A percentile compares a stretch with the other conserved stretches of the same genome.
Evolutionary conservation across 2,329 filamentous ascomycete species (phyloP).

Genomic region (Massarina eburnea): DNA sequence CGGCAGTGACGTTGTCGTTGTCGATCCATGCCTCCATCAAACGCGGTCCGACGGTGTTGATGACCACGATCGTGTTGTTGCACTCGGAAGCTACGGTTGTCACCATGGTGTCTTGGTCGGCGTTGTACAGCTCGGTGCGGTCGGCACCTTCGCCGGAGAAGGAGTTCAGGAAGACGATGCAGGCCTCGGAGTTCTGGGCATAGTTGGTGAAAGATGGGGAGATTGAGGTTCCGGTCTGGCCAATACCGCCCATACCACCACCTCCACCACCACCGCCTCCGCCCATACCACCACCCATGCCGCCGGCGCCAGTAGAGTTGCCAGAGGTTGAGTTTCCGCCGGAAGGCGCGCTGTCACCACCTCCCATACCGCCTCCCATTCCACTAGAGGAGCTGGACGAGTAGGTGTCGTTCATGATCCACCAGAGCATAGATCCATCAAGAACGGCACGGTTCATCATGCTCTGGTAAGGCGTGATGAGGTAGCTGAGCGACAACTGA

Average conservation of each 20-base stretch:
- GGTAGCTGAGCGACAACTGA: too few relatives aligned
- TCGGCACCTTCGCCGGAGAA: conserved; percentile 44
- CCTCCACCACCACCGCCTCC: conserved; percentile 33
- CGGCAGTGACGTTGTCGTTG: conserved; percentile 76
- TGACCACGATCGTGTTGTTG: conserved; percentile 55
- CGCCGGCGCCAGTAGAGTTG: not conserved
- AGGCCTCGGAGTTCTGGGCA: conserved; percentile 42
- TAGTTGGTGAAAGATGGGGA: not conserved
- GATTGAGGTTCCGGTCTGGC: not conserved
- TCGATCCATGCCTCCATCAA: conserved; percentile 73
- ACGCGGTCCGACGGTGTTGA: conserved; percentile 56
- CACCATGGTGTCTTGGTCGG: conserved; percentile 38
- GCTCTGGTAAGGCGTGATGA: too few relatives aligned
- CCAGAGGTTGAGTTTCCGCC: not conserved
- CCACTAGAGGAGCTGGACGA: not conserved
- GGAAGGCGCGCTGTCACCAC: not conserved
- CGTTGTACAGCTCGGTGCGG: conserved; percentile 21
- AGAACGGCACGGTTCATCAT: too few relatives aligned
- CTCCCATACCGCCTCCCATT: not conserved
- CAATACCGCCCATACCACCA: too few relatives aligned
- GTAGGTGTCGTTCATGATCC: too few relatives aligned
- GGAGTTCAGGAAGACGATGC: conserved; percentile 60
- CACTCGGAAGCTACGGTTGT: conserved; percentile 50
- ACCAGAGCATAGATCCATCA: too few relatives aligned
- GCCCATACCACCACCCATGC: not conserved